phyloP scores from a whole-genome alignment of 345 rosid genomes.

The Lepidium africanum region DNA sequence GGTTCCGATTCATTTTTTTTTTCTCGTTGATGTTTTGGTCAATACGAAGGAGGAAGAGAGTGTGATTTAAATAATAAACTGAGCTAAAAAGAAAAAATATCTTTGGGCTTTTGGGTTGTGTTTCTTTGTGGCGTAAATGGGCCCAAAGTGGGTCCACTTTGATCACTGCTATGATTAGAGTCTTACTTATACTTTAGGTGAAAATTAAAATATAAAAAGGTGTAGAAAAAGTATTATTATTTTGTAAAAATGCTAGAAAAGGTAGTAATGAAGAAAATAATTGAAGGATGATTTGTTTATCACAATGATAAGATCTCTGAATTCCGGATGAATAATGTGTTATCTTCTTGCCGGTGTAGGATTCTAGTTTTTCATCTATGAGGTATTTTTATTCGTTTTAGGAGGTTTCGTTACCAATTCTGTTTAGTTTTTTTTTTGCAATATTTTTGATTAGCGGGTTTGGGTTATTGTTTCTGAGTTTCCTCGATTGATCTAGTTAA shows the following conservation, averaged over 20 bases:
- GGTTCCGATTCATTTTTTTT: conserved; percentile 39
- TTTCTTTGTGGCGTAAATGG: conserved; percentile 5
- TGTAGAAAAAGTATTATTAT: not conserved
- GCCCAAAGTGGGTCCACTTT: conserved; percentile 3
- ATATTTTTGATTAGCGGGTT: too few relatives aligned
- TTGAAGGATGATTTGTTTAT: conserved; percentile 4
- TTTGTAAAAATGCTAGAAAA: conserved; percentile 3
- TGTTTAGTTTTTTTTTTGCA: too few relatives aligned
- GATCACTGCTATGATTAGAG: conserved; percentile 15
- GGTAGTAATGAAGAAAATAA: not conserved
- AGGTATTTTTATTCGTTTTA: too few relatives aligned
- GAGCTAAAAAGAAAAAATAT: not conserved
- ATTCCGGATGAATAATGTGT: too few relatives aligned
- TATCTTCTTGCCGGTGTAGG: too few relatives aligned
- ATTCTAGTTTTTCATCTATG: too few relatives aligned
- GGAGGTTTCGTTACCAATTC: too few relatives aligned
- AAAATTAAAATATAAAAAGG: not conserved
- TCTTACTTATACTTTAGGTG: conserved; percentile 2
- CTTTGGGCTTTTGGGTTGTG: conserved; percentile 10
- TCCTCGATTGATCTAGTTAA: too few relatives aligned
- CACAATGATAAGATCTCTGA: not conserved
- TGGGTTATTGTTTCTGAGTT: too few relatives aligned
- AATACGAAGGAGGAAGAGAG: not conserved
- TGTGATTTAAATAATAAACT: not conserved
- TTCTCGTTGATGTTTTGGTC: not conserved